A percentile compares a stretch with the other conserved stretches of the same genome.
These are phyloP conservation scores for Microbotryomycetes sp. DNA, from an alignment of 1,284 basidiomycete species.

Conservation along the genomic window DNA sequence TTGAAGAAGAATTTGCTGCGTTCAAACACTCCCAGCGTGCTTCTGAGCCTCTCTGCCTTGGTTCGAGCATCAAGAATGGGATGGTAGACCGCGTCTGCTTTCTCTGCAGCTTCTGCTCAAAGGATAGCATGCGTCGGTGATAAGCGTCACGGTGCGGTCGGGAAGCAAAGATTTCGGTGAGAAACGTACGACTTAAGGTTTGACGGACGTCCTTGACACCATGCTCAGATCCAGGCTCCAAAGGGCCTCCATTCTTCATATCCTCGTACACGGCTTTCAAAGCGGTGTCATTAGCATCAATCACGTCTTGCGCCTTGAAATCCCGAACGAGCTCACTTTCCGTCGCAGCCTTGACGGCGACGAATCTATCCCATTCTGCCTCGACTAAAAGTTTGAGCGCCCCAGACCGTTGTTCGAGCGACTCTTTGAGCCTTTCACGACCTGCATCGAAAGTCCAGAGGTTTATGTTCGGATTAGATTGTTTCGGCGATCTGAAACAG, in stretches of 20 bases:
- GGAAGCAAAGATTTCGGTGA: background rate
- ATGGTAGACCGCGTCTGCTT: conserved; percentile 92
- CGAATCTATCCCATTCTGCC: conserved; percentile 97
- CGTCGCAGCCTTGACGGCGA: conserved; percentile 92
- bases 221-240: conserved; percentile 70
- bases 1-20: conserved; percentile 98
- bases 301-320: background rate
- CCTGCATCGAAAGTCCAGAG: conserved; percentile 4
- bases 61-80: conserved; percentile 93
- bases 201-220: conserved; percentile 75
- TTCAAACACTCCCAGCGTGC: conserved; percentile 91
- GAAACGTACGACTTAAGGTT: conserved; percentile 66
- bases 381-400: conserved; percentile 91
- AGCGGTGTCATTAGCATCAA: background rate
- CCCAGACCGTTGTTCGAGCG: conserved; percentile 81
- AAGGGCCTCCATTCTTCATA: conserved; percentile 76
- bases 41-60: conserved; percentile 86
- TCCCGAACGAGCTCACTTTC: conserved; percentile 58
- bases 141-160: background rate
- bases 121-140: conserved; percentile 29
- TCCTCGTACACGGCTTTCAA: conserved; percentile 84
- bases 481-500: background rate
- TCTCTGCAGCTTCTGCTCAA: conserved; percentile 64
- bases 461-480: no score
- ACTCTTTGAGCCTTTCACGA: conserved; percentile 43